phyloP scores from a whole-genome alignment of 768 basidiomycete species.

The Mycena capillaripes region DNA sequence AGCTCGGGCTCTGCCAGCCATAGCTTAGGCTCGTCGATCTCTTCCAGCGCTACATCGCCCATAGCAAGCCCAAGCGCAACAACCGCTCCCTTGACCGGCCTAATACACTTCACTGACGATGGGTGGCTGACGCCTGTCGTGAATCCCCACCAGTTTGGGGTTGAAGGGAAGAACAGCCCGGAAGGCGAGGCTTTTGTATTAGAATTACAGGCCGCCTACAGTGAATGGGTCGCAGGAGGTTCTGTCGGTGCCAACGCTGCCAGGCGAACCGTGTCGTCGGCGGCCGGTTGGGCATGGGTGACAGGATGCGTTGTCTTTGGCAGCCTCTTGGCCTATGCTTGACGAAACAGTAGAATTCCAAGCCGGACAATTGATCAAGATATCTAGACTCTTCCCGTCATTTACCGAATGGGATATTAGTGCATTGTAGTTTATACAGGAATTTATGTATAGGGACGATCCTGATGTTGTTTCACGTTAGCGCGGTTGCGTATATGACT shows the following conservation, averaged over 20 bases:
- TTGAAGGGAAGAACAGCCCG: slow-evolving; percentile 68
- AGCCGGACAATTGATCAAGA: neutral
- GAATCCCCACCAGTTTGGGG: slow-evolving; percentile 70
- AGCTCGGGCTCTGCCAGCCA: neutral
- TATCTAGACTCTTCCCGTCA: neutral
- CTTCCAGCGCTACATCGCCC: slow-evolving; percentile 28
- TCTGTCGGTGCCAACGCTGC: slow-evolving; percentile 63
- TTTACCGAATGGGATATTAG: neutral
- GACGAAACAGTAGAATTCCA: neutral
- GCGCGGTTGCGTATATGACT: no score
- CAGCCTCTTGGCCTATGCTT: slow-evolving; percentile 9
- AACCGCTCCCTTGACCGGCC: slow-evolving; percentile 31
- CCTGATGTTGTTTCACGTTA: no score
- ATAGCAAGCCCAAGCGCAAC: slow-evolving; percentile 32
- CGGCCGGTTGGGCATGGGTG: slow-evolving; percentile 24
- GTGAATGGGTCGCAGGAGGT: slow-evolving; percentile 78
- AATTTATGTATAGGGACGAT: neutral
- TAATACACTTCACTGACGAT: slow-evolving; percentile 65
- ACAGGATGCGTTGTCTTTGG: slow-evolving; percentile 7
- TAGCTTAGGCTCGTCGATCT: neutral
- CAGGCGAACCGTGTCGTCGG: slow-evolving; percentile 4
- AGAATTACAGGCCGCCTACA: slow-evolving; percentile 80
- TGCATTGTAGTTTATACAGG: neutral
- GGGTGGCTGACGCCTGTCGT: slow-evolving; percentile 85
- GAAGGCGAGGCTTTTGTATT: slow-evolving; percentile 88